Percentiles rank a stretch among this genome's conserved stretches.
Conservation (phyloP, 345 rosid genomes). For the Eucalyptus curtisii region DNA sequence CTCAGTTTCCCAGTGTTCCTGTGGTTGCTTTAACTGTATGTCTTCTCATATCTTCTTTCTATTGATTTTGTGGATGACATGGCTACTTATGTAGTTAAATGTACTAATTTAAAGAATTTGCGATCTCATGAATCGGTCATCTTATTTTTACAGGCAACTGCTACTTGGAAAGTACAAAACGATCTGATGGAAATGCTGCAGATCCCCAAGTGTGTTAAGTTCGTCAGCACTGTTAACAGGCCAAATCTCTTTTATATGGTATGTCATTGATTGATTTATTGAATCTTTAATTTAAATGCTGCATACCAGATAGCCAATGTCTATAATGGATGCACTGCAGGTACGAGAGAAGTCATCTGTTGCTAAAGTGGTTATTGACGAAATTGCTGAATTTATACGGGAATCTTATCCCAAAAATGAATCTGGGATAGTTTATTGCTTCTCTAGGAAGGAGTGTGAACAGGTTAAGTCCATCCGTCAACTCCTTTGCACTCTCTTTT, state of each 20-base stretch:
- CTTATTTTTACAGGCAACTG: slow-evolving; percentile 59
- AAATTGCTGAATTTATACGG: slow-evolving; percentile 66
- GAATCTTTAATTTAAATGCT: not conserved
- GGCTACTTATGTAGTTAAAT: not conserved
- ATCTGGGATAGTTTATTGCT: slow-evolving; percentile 94
- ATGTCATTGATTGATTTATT: not conserved
- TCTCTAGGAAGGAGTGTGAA: slow-evolving; percentile 91
- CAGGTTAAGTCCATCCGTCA: slow-evolving; percentile 42
- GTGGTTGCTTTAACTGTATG: slow-evolving; percentile 90
- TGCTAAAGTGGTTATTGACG: slow-evolving; percentile 72
- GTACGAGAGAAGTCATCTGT: slow-evolving; percentile 81
- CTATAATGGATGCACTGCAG: slow-evolving; percentile 22
- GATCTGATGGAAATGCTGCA: slow-evolving; percentile 86
- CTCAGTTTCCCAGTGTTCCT: slow-evolving; percentile 82
- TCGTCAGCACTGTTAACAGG: slow-evolving; percentile 92
- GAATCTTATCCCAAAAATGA: slow-evolving; percentile 79
- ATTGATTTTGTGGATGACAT: not conserved
- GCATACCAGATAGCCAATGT: not conserved
- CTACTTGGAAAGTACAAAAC: slow-evolving; percentile 81
- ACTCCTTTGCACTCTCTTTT: not conserved
- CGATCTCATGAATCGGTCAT: not conserved
- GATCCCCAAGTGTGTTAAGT: slow-evolving; percentile 69
- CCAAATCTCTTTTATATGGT: slow-evolving; percentile 95
- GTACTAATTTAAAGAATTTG: not conserved
- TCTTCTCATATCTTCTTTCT: slow-evolving; percentile 2